Evolutionary conservation across 768 basidiomycete genomes (phyloP), one percentile per base, ranked within the genome.

Genomic region (Gyrodon lividus): DNA sequence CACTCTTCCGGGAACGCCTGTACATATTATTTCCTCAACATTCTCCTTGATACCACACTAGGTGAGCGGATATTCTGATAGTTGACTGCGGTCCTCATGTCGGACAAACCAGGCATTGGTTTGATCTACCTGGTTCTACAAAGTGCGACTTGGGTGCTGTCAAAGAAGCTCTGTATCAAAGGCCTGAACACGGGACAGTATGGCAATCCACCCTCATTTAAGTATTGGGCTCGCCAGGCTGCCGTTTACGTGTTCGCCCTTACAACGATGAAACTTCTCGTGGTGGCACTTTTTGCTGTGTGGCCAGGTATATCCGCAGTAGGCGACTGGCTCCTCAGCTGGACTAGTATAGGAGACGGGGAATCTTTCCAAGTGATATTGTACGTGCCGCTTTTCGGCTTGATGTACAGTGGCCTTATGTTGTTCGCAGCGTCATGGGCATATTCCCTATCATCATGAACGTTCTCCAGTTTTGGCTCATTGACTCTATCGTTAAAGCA

Each of bases 391-490:
- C 20, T 48, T 23, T 52, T 22, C 26, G 3, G 1, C 33, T 46
- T 60, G 10, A 14, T n/a, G 13, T 7, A 16, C 44, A 33, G 22
- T 6, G 22, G 17, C 42, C 54, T 62, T 16, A 67, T 48, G 24
- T 9, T 20, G 7, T 50, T 51, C 28, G 20, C 56, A 92, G 89
- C 59, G 87, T 86, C 20, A 94, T 98, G 91, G 91, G 92, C 46
- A 69, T 96, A 46, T 93, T 95, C 72, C 94, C 93, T 0, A 87
- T 89, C 58, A 72, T 84, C 38, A 91, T 92, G 89, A 93, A 93
- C 67, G 72, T 92, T 33, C 59, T 92, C 10, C 96, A 98, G 66
- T 98, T 98, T 77, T 94, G 94, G 84, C 74, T 97, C 45, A 94
- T 97, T 51, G 92, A 97, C 71, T 88, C 89, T 0, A 93, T 94